Conservation (phyloP, 78 protist species). For the Emiliania huxleyi region DNA sequence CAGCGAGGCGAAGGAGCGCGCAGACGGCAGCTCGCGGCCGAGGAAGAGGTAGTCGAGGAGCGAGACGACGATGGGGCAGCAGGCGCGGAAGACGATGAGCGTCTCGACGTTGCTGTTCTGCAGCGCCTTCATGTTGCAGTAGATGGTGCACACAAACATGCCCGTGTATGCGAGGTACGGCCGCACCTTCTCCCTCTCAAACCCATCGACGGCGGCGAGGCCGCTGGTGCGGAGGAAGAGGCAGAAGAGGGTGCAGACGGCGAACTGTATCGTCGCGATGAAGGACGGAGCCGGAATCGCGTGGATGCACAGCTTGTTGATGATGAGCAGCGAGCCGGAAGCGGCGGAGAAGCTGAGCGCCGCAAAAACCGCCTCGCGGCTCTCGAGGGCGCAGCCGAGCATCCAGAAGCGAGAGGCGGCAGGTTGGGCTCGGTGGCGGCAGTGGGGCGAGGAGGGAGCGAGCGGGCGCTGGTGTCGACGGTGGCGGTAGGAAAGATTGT, state of each 20-base stretch:
- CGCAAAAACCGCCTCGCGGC: background rate
- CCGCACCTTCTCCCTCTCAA: background rate
- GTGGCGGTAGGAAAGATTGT: too few relatives aligned
- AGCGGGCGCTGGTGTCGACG: too few relatives aligned
- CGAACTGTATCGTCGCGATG: background rate
- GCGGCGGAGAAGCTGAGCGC: background rate
- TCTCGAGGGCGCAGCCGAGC: too few relatives aligned
- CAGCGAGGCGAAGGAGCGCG: background rate
- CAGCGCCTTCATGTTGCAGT: slow-evolving; percentile 3
- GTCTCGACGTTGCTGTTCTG: background rate
- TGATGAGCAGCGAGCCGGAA: background rate
- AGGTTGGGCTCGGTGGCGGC: too few relatives aligned
- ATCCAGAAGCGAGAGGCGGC: too few relatives aligned
- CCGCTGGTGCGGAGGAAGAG: background rate
- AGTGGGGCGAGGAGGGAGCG: too few relatives aligned
- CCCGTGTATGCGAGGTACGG: background rate
- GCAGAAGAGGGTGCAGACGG: background rate
- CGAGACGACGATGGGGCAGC: background rate
- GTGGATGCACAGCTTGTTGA: slow-evolving; percentile 4
- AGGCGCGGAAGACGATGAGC: background rate
- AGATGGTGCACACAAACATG: background rate
- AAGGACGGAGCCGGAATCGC: background rate
- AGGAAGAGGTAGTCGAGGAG: background rate
- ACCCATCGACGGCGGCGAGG: background rate
- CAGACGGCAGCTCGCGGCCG: background rate